Evolutionary conservation across 1,284 basidiomycete genomes (phyloP), one percentile per base, ranked within the genome.

Genomic region (Heterobasidion parviporum): DNA sequence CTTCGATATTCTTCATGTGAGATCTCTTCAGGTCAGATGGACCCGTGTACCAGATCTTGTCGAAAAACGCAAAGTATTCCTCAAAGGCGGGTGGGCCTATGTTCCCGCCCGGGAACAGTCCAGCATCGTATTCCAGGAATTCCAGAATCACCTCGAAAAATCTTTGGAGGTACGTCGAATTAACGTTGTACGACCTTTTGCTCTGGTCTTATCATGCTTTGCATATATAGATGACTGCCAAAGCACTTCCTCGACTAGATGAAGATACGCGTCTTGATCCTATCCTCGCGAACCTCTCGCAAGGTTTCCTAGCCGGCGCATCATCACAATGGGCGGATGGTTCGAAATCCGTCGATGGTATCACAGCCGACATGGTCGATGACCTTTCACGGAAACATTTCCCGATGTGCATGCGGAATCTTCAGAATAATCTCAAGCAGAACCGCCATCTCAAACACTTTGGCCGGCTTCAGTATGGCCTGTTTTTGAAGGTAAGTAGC

Each of bases 281-380:
- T 18, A 85, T 99, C 51, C 82, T 99, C 5, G 83, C 91, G 60
- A 95, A 98, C 68, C 80, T 99, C 14, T 96, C 94, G 8, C 87
- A 94, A 70, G 94, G 94, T 55, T 98, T 98, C 81, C 75, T 95
- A 38, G 89, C 92, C 1, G 97, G 97, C 38, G 83, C 96, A 41
- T 85, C 91, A 1, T 87, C 89, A 8, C 90, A 94, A 66, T 93
- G 91, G 83, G 71, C 73, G 54, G 75, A 77, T 8, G 73, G 78
- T 10, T 77, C 78, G 12, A 72, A 70, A 6, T 76, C 78, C 38
- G 81, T 81, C 0, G 82, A 83, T 54, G 79, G 81, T 52, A 82
- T 99, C 61, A 94, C 84, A 49, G 95, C 95, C 1, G 93, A 95
- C 54, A 96, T 97, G 94, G 78, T 99, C 2, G 92, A 98, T 65